Base-by-base conservation (phyloP, 805 yeast genomes). In the Myxozyma neglecta region DNA sequence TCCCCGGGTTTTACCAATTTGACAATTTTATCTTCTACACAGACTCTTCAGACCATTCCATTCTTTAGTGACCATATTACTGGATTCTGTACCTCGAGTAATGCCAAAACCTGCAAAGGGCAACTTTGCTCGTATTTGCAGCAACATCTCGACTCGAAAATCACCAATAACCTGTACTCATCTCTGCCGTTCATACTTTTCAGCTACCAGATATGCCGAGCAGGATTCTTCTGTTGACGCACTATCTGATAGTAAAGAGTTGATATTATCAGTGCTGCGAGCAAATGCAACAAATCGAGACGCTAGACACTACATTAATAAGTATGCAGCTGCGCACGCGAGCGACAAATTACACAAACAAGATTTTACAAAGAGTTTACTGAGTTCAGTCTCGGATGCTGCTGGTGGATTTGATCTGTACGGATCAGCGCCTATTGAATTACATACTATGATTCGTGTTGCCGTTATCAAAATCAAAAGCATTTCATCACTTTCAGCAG, bases 251-350 rank as follows among this genome's bases (percentile, higher is more conserved):
- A 52, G 57, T 50, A 50, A 46, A 18, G 89, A 89, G 57, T 76
- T 93, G 54, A 86, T 93, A n/a, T 76, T 90, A 16, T 86, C 97
- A 1, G 91, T 93, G 29, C 78, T 93, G 60, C 87, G 87, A 70
- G 86, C 97, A 1, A 89, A 97, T 3, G 96, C 97, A 6, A 93
- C 98, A 0, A 92, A 90, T 72, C 79, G 99, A 63, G 98, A 93
- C 71, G 96, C 97, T 5, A 81, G 84, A 65, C 88, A 87, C 66
- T 93, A 92, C 71, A 75, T 93, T 51, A 78, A 83, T 40, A 89
- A 87, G 70, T 93, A 92, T 71, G 75, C 80, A 1, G 20, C 49
- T 20, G 81, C 73, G 42, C 49, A 40, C 14, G 29, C 46, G 7
- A 51, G 20, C n/a, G 65, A 52, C 11, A 80, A 74, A 57, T 63